Percentiles rank a stretch among this genome's conserved stretches.
Conservation (phyloP, 345 rosid genomes). For the Arabidopsis suecica region DNA sequence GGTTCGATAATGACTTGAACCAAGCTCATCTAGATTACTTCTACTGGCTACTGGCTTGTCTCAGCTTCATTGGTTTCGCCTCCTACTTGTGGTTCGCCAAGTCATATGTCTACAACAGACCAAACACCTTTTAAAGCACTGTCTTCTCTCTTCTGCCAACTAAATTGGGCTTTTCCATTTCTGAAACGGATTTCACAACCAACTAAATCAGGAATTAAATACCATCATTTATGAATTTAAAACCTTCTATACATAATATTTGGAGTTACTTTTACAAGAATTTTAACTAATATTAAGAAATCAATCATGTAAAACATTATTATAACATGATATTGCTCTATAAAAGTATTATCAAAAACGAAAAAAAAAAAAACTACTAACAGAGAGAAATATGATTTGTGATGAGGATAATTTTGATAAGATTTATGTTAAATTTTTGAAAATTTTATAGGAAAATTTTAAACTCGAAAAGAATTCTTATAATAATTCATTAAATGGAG, state of each 20-base stretch:
- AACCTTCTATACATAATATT: no score
- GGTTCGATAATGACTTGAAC: constrained; percentile 59
- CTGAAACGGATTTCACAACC: neutral
- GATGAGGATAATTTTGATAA: no score
- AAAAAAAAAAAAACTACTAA: neutral
- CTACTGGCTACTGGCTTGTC: constrained; percentile 55
- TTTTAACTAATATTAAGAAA: neutral
- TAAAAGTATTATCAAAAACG: neutral
- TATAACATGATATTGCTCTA: neutral
- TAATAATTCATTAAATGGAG: neutral
- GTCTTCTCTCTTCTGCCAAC: neutral
- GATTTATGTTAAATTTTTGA: no score
- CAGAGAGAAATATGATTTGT: no score
- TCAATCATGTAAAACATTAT: neutral
- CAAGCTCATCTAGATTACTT: constrained; percentile 62
- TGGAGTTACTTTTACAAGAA: neutral
- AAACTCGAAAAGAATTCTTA: no score
- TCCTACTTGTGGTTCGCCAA: constrained; percentile 49
- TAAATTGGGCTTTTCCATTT: neutral
- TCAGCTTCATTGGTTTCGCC: constrained; percentile 41
- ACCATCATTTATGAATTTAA: no score
- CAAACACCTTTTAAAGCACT: constrained; percentile 10
- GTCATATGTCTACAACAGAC: constrained; percentile 46
- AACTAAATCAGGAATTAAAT: neutral
- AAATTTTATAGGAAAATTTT: no score